A percentile compares a stretch with the other conserved stretches of the same genome.
These are phyloP conservation scores for Gossypium gossypioides DNA, from an alignment of 441 rosid genomes.

Conservation along the genomic window DNA sequence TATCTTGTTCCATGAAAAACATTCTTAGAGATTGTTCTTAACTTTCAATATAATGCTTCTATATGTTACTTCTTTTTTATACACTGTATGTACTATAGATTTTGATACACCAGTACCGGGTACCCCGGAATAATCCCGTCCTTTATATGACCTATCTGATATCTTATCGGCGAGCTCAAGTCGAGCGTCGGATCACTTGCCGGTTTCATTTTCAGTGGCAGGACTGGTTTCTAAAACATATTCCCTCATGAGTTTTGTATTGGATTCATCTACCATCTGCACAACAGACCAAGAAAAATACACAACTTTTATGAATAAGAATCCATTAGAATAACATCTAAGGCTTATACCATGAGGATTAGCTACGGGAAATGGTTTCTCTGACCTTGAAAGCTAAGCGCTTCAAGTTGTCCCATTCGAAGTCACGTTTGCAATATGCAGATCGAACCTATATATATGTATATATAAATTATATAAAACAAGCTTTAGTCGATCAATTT, in stretches of 20 bases:
- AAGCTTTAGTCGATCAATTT: not conserved
- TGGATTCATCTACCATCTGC: constrained; percentile 53
- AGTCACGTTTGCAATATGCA: constrained; percentile 68
- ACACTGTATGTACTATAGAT: not conserved
- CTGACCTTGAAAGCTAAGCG: constrained; percentile 46
- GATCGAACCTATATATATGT: constrained; percentile 43
- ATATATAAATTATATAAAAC: not conserved
- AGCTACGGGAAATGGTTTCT: not conserved
- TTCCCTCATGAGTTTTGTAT: constrained; percentile 70
- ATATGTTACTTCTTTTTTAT: not conserved
- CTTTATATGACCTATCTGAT: not conserved
- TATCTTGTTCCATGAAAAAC: not conserved
- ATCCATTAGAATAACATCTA: not conserved
- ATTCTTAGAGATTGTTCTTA: not conserved
- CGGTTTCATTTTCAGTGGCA: constrained; percentile 18
- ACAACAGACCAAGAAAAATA: not conserved
- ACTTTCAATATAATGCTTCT: not conserved
- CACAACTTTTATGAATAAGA: not conserved
- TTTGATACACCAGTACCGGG: not conserved
- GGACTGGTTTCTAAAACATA: constrained; percentile 59
- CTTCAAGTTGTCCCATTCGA: constrained; percentile 75
- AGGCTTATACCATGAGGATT: not conserved
- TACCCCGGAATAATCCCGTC: not conserved
- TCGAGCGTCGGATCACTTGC: constrained; percentile 18
- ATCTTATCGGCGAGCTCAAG: not conserved